Evolutionary conservation across 495 filamentous ascomycete species (phyloP), one percentile per base, ranked within the genome.

Genomic region (Hypoxylon rickii): DNA sequence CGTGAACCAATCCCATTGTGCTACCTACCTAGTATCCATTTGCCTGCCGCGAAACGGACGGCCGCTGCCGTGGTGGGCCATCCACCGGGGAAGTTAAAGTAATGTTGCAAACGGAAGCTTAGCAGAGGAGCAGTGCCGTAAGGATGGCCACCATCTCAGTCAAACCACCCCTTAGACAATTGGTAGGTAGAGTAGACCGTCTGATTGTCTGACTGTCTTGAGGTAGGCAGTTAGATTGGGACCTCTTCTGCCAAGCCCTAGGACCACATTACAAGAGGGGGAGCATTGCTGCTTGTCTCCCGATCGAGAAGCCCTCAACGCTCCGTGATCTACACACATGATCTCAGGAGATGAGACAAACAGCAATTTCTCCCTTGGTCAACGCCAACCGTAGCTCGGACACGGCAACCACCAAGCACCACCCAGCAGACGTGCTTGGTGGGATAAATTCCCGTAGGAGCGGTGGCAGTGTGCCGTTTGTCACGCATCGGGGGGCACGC

Each of bases 381-480:
- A 33, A 33, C 22, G 44, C 22, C n/a, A n/a, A n/a, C n/a, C n/a
- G n/a, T n/a, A 19, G 45, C 44, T 51, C 41, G 44, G 22, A 40
- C 24, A n/a, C n/a, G n/a, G n/a, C n/a, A n/a, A n/a, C n/a, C n/a
- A n/a, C n/a, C n/a, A n/a, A 43, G 51, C 40, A 52, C 21, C 13
- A 32, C 37, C 26, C 42, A 47, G 58, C 47, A 47, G 45, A 52
- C 47, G 44, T 15, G 26, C 33, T 40, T n/a, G 16, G 24, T 16
- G 31, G 26, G 32, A 47, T 29, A 39, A 52, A 55, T 29, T 38
- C 44, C 39, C 17, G 39, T 16, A 33, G 42, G 45, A 56, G 58
- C 59, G 59, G 53, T 63, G 54, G 59, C 59, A 63, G 53, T 58
- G 59, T 48, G 59, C 45, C 37, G 52, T 53, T 40, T 40, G 38